Evolutionary conservation across 1,284 basidiomycete species (phyloP), one percentile per base, ranked within the genome.

Genomic region (Apiotrichum mycotoxinovorans): DNA sequence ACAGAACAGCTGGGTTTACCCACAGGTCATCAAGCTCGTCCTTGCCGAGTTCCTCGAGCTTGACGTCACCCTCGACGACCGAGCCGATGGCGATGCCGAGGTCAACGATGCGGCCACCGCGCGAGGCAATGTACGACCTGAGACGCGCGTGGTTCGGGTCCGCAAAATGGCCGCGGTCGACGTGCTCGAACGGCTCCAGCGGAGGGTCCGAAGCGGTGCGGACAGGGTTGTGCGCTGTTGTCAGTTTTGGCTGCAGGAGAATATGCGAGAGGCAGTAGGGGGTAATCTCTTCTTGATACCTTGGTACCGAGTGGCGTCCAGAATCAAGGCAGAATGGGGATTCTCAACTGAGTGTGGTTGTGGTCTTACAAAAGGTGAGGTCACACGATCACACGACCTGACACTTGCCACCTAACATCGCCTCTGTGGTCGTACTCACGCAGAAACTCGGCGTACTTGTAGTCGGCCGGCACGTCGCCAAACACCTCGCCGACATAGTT

Each of bases 131-230:
- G 50, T 66, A 69, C 10, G 66, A 61, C 23, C 73, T 65, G 4
- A 77, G 59, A 35, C 72, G 66, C 4, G 70, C 62, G 27, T 68
- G 66, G 34, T 72, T 66, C 1, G 72, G 69, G 62, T 79, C 75
- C 25, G 79, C 80, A 51, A 70, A 74, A 37, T 81, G 73, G 9
- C 81, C 89, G 45, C 87, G 83, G 57, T 91, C 87, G 27, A 77
- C 80, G 20, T 85, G 67, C 56, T 85, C 82, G 52, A 78, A 76
- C 51, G 88, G 79, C 27, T 87, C 85, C 4, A 73, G 66, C 25
- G 68, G 58, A 9, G 72, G 72, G 46, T 71, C 72, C 12, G 69
- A 65, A 17, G 64, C 54, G 2, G 63, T 64, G 25, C 72, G 62
- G 10, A 46, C 44, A 17, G 72, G 70, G 59, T 73, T 73, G 61